Percentiles rank a stretch among this genome's conserved stretches.
These are phyloP conservation scores for Strobilomyces dryophilus DNA, from an alignment of 768 basidiomycete species.

Conservation along the genomic window DNA sequence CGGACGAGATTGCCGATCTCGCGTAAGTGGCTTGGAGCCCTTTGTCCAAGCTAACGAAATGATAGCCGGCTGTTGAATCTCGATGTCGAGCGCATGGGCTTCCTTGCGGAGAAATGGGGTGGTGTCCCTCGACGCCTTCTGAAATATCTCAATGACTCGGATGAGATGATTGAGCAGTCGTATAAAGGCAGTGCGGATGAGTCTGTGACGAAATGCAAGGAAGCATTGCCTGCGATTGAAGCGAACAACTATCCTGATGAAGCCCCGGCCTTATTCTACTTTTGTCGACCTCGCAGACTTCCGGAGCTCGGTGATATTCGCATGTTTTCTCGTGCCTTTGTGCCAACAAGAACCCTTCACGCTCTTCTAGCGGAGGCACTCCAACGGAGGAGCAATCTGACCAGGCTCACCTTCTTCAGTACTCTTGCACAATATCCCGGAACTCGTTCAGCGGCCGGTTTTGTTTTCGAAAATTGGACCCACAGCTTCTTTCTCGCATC, in stretches of 20 bases:
- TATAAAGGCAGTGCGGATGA: neutral
- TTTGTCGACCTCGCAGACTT: neutral
- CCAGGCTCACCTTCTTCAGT: neutral
- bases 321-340: neutral
- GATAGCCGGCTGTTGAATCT: neutral
- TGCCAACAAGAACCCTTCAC: neutral
- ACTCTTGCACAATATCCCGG: too few species aligned
- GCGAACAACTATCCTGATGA: too few species aligned
- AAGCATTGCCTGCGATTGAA: too few species aligned
- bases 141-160: neutral
- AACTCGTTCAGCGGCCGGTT: neutral
- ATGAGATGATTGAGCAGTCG: fast-evolving
- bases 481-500: neutral
- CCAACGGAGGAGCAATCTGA: neutral
- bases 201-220: constrained; percentile 22
- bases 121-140: neutral
- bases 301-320: neutral
- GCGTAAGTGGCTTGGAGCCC: too few species aligned
- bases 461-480: neutral
- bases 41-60: neutral
- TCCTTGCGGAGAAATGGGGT: neutral
- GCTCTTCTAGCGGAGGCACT: neutral
- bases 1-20: too few species aligned
- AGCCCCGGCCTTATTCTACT: too few species aligned
- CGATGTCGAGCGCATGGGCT: neutral